A percentile compares a stretch with the other conserved stretches of the same genome.
Conservation (phyloP, 75 land plant species). For the Azolla pinnata region DNA sequence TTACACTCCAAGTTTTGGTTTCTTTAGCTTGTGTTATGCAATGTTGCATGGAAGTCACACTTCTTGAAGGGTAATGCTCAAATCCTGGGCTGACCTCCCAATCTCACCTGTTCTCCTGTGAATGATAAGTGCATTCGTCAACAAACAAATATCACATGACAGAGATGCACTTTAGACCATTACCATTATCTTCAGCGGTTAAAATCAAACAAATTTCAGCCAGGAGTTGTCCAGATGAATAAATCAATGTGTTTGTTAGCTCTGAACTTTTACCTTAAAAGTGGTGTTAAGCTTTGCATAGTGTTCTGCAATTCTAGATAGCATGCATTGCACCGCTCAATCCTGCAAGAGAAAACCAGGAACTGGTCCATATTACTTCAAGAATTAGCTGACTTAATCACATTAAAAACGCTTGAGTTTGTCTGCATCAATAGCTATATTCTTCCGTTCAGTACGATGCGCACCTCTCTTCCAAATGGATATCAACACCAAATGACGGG, state of each 20-base stretch:
- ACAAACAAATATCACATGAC: not conserved
- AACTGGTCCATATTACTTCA: not conserved
- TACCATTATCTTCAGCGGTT: not conserved
- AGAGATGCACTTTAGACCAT: not conserved
- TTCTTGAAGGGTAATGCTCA: slow-evolving; percentile 42
- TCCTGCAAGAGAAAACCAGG: slow-evolving; percentile 23
- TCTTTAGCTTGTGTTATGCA: slow-evolving; percentile 11
- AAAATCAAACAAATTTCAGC: not conserved
- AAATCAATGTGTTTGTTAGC: not conserved
- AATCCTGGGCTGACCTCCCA: slow-evolving; percentile 47
- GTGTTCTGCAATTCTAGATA: slow-evolving; percentile 49
- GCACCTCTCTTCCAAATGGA: slow-evolving; percentile 74
- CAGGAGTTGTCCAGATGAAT: too few relatives aligned
- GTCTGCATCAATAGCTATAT: too few relatives aligned
- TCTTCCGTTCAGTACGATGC: too few relatives aligned
- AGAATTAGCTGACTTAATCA: not conserved
- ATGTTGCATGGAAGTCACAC: slow-evolving; percentile 15
- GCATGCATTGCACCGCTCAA: slow-evolving; percentile 58
- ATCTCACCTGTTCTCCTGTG: slow-evolving; percentile 52
- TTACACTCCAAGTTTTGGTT: not conserved
- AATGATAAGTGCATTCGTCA: too few relatives aligned
- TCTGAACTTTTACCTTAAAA: slow-evolving; percentile 33
- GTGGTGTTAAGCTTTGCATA: slow-evolving; percentile 37
- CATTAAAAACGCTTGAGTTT: not conserved
- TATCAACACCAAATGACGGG: slow-evolving; percentile 63